A percentile compares a stretch with the other conserved stretches of the same genome.
phyloP scores from a whole-genome alignment of 805 yeast species.

The Candida saitoana region DNA sequence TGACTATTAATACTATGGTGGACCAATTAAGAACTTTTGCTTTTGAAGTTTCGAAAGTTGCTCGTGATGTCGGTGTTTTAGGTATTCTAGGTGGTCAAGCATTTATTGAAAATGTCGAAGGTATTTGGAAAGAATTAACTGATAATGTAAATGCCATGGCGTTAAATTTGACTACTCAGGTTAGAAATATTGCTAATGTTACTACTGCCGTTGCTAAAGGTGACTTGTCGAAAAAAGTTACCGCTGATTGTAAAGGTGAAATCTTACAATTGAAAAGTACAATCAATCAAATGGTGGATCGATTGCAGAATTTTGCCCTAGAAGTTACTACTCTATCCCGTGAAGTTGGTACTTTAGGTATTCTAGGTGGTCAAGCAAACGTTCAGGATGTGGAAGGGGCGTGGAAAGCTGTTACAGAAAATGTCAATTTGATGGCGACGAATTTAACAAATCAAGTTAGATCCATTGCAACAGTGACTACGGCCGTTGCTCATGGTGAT shows the following conservation, averaged over 20 bases:
- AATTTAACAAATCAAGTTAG: constrained; percentile 71
- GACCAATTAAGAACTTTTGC: constrained; percentile 81
- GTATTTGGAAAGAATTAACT: constrained; percentile 83
- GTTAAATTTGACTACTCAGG: constrained; percentile 79
- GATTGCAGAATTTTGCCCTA: constrained; percentile 44
- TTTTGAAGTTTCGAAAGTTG: constrained; percentile 81
- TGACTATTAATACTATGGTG: constrained; percentile 86
- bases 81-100: constrained; percentile 91
- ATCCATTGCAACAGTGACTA: constrained; percentile 84
- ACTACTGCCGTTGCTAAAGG: constrained; percentile 87
- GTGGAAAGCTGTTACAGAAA: constrained; percentile 47
- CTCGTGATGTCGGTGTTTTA: constrained; percentile 85
- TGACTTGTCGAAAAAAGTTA: constrained; percentile 73
- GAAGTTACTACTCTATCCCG: constrained; percentile 45
- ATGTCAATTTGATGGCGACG: constrained; percentile 46
- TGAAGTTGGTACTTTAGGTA: constrained; percentile 47
- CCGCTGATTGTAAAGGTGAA: constrained; percentile 79
- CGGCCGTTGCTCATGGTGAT: constrained; percentile 90
- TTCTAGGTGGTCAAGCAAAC: constrained; percentile 48
- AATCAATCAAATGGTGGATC: constrained; percentile 50
- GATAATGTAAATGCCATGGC: constrained; percentile 93
- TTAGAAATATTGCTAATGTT: constrained; percentile 80
- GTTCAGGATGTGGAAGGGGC: constrained; percentile 51
- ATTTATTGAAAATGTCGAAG: constrained; percentile 70
- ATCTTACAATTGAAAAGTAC: constrained; percentile 43